A percentile compares a stretch with the other conserved stretches of the same genome.
Conservation (phyloP, 768 basidiomycete genomes). For the Ramaria rubella region DNA sequence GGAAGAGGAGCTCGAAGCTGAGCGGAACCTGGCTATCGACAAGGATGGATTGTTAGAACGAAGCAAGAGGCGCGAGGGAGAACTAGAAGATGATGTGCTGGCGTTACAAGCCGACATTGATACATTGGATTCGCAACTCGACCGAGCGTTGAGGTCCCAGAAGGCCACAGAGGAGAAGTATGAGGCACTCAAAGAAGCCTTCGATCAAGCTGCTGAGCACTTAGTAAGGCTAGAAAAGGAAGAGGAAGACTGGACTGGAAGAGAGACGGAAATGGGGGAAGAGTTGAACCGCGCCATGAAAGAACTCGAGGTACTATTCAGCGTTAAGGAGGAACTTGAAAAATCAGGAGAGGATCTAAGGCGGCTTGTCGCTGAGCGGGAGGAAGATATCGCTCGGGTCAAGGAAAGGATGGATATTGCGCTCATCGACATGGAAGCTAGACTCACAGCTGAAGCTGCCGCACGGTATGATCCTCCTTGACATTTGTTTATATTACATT, state of each 20-base stretch:
- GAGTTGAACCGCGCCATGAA: constrained; percentile 52
- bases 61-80: constrained; percentile 76
- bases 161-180: constrained; percentile 78
- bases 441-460: constrained; percentile 56
- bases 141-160: constrained; percentile 68
- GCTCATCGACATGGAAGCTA: constrained; percentile 62
- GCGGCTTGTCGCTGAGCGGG: constrained; percentile 61
- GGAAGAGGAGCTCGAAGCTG: constrained; percentile 75
- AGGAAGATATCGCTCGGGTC: constrained; percentile 67
- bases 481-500: not conserved
- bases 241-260: constrained; percentile 55
- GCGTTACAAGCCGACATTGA: constrained; percentile 80
- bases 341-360: constrained; percentile 65
- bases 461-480: constrained; percentile 46
- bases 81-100: constrained; percentile 78
- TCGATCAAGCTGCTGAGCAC: constrained; percentile 82
- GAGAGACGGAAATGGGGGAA: constrained; percentile 58
- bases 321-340: constrained; percentile 54
- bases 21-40: constrained; percentile 71
- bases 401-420: constrained; percentile 69
- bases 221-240: constrained; percentile 75
- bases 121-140: constrained; percentile 77
- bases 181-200: constrained; percentile 59
- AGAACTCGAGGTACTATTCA: constrained; percentile 51
- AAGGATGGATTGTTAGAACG: constrained; percentile 79